Base-by-base conservation (phyloP, 2,329 filamentous ascomycete genomes). In the Zymoseptoria passerinii region DNA sequence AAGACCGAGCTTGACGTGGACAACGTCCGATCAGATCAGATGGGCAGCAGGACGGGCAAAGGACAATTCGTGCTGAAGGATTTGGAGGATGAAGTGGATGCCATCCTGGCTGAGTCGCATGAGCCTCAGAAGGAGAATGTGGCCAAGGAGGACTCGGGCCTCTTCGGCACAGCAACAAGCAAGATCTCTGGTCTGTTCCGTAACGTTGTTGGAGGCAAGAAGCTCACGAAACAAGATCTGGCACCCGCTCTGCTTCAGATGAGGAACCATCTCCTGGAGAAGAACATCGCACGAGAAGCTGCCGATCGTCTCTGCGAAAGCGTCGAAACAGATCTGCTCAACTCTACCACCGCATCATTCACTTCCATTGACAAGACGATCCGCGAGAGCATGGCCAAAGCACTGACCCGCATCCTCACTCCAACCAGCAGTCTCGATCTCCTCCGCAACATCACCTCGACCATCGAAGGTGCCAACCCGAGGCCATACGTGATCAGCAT, bases 401-500 rank as follows among this genome's bases (percentile, higher is more conserved):
- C 94, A 2, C 81, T 99, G 35, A 90, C 87, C 59, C 95, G 95
- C 74, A 97, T 99, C 74, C 84, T 99, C 53, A 99, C 94, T 0
- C 95, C 95, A 0, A 96, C 92, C 1, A 92, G 89, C 6, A 97
- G 92, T 2, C 83, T 97, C 63, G 94, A 99, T 74, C 84, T 99
- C 53, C 85, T 99, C 52, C 90, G 92, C 67, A 91, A 96, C 72
- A 97, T 99, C 66, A 86, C 92, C 70, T 82, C 86, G 50, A 83
- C 88, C 28, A 84, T 95, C 61, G 87, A 85, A 6, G 79, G 65
- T 0, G 67, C 74, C 10, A 67, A 83, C 9, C 86, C 89, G 0
- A 87, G 94, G 3, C 94, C 94, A 50, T 99, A 97, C 72, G 92
- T 97, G 68, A 95, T 99, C 72, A 96, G 91, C 58, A 96, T 99